Conservation (phyloP, 2,329 filamentous ascomycete genomes). For the Penicillium fuscoglaucum region DNA sequence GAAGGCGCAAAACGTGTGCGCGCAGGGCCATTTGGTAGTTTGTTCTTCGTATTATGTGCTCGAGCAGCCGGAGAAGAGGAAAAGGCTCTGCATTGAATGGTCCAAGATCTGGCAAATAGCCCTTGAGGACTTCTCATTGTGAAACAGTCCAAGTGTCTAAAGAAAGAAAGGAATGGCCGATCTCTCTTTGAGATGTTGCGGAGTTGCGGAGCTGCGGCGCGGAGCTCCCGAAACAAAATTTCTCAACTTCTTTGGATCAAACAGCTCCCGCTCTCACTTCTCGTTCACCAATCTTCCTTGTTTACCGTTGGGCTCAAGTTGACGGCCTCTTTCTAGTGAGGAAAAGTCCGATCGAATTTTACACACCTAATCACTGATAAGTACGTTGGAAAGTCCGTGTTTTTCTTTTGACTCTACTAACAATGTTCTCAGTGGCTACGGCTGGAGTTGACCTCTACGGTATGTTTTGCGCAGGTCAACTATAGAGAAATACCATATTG, state of each 20-base stretch:
- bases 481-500: conserved; percentile 1
- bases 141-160: not conserved
- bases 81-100: conserved; percentile 36
- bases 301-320: not conserved
- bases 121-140: conserved; percentile 34
- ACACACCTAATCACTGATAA: not conserved
- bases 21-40: conserved; percentile 56
- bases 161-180: not conserved
- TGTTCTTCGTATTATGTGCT: conserved; percentile 35
- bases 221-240: conserved; percentile 28
- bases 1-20: conserved; percentile 92
- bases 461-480: conserved; percentile 36
- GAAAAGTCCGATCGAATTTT: not conserved
- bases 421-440: conserved; percentile 33
- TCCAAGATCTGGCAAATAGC: conserved; percentile 36
- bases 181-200: conserved; percentile 13
- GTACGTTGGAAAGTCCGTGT: not conserved
- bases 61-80: conserved; percentile 33
- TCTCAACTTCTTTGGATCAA: conserved; percentile 15
- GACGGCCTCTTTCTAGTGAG: not conserved
- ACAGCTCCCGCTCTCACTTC: conserved; percentile 6
- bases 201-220: conserved; percentile 25
- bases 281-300: conserved; percentile 11
- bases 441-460: conserved; percentile 62
- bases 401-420: conserved; percentile 21